Evolutionary conservation across 257 asterid genomes (phyloP), one percentile per base, ranked within the genome.

Genomic region (Prunella vulgaris): DNA sequence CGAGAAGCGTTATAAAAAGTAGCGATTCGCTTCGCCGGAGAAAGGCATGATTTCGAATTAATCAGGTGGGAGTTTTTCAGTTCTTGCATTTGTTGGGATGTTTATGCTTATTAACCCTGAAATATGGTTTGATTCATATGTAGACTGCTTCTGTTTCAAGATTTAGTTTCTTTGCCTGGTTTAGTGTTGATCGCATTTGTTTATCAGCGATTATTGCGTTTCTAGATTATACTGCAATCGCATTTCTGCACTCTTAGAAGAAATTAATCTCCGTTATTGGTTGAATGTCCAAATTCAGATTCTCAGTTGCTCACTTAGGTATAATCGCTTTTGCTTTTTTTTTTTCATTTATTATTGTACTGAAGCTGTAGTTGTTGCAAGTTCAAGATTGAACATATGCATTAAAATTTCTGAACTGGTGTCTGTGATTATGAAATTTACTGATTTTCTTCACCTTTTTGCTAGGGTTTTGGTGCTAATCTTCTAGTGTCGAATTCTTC

Each of bases 361-460:
- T 28, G 62, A 33, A 68, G 56, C 40, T 60, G 44, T 33, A 18
- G 5, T 27, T 22, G 13, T 49, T 28, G 40, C 60, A 15, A 52
- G 49, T 44, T 44, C 52, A n/a, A 13, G 52, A 13, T 44, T 13
- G 52, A 4, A 5, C 3, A 2, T 5, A 5, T 48, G 17, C 56
- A 49, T 49, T 49, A 96, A 54, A 93, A 93, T 78, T 93, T 83
- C 98, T 90, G 87, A 71, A 80, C 17, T 42, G 51, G 51, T 14
- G 10, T 37, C 42, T 37, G 42, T 8, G 4, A 7, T 28, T 59
- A 25, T 60, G 48, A 33, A 32, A 33, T 60, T 32, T 60, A 17
- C 17, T 33, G 5, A 60, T n/a, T 32, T 8, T 30, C 5, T 59
- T 60, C 35, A 15, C 60, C 64, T 13, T 46, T 51, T 38, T 48